These are phyloP conservation scores for Coprinellus aureogranulatus DNA, from an alignment of 768 basidiomycete genomes.

Conservation along the genomic window DNA sequence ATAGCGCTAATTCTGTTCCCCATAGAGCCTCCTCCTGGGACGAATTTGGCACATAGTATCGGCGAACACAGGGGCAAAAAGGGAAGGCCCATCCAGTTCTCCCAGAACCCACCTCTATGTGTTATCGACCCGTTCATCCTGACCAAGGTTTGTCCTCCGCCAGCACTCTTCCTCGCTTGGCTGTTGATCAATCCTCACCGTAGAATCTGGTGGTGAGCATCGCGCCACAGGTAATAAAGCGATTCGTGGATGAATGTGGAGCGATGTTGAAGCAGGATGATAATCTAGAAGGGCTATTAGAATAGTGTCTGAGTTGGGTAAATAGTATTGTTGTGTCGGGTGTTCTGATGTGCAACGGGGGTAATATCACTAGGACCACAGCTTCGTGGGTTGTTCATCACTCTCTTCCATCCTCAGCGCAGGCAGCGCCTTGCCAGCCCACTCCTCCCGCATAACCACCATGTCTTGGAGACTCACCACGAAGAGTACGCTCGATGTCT, in stretches of 20 bases:
- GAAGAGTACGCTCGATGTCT: constrained; percentile 34
- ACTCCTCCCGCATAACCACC: constrained; percentile 8
- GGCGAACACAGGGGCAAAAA: too few relatives aligned
- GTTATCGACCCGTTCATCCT: constrained; percentile 43
- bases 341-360: constrained; percentile 6
- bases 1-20: neutral
- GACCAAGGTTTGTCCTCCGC: constrained; percentile 28
- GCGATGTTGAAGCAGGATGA: neutral
- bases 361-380: constrained; percentile 2
- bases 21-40: too few relatives aligned
- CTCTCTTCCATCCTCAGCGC: neutral
- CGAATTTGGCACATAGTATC: too few relatives aligned
- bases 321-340: neutral
- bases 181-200: neutral
- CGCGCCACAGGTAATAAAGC: neutral
- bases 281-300: neutral
- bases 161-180: neutral
- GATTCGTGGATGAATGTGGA: neutral
- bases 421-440: neutral
- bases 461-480: constrained; percentile 59
- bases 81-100: too few relatives aligned
- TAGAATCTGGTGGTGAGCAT: neutral
- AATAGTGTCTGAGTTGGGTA: neutral
- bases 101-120: constrained; percentile 10
- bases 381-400: neutral